Conservation (phyloP, 2,329 filamentous ascomycete genomes). For the Plenodomus lindquistii region DNA sequence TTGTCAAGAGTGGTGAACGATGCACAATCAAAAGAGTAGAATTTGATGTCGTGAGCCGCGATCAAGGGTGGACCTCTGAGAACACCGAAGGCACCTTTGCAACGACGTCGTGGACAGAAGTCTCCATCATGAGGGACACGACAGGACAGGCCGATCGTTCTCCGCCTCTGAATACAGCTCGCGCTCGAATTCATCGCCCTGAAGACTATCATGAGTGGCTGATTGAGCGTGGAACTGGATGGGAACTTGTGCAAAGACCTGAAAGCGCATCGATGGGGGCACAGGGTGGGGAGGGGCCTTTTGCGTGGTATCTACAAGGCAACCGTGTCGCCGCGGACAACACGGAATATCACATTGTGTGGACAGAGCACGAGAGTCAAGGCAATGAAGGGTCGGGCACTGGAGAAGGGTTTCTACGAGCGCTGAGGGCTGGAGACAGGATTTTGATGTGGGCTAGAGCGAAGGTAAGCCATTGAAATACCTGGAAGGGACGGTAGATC, state of each 20-base stretch:
- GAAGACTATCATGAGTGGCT: conserved; percentile 9
- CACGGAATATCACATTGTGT: conserved; percentile 22
- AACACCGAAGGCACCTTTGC: conserved; percentile 27
- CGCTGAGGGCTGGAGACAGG: conserved; percentile 29
- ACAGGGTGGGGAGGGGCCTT: conserved; percentile 25
- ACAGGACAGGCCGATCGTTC: conserved; percentile 2
- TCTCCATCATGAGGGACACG: conserved; percentile 30
- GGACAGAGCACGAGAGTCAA: conserved; percentile 14
- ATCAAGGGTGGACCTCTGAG: conserved; percentile 42
- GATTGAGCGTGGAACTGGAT: conserved; percentile 7
- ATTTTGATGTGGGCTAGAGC: conserved; percentile 39
- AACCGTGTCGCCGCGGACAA: conserved; percentile 28
- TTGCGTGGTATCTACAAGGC: conserved; percentile 40
- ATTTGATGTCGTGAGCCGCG: conserved; percentile 27
- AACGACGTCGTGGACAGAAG: conserved; percentile 40
- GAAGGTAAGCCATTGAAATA: conserved; percentile 25
- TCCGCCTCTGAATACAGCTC: conserved; percentile 6
- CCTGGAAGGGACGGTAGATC: no score
- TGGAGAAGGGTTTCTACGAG: conserved; percentile 31
- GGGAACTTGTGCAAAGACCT: conserved; percentile 23
- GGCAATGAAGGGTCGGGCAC: conserved; percentile 30
- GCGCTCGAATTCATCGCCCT: conserved; percentile 2
- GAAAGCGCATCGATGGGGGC: conserved; percentile 20
- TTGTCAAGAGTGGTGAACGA: conserved; percentile 15
- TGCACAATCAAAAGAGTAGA: conserved; percentile 26